These are phyloP conservation scores for Cladosporium sp. DNA, from an alignment of 2,329 filamentous ascomycete species.

Conservation along the genomic window DNA sequence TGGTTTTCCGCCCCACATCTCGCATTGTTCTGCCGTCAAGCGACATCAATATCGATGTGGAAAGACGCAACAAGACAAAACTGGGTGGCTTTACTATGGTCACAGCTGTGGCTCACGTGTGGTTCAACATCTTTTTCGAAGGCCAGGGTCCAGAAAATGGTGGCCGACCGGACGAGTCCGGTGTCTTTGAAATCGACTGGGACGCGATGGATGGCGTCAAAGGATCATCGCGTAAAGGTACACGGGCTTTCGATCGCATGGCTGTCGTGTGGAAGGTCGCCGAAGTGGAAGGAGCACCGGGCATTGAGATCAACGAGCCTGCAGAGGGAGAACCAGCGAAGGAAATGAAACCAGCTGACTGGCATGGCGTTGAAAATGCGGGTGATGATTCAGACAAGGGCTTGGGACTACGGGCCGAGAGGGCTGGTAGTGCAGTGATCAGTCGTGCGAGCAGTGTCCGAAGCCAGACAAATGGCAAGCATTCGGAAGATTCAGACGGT, in stretches of 20 bases:
- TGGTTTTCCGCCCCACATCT: conserved; percentile 72
- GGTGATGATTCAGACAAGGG: conserved; percentile 53
- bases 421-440: conserved; percentile 64
- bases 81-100: conserved; percentile 83
- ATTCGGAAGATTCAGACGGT: conserved; percentile 6
- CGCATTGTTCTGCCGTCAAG: conserved; percentile 73
- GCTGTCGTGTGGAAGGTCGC: conserved; percentile 77
- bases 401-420: conserved; percentile 67
- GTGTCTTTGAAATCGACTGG: conserved; percentile 71
- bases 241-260: conserved; percentile 75
- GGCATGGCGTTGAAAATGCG: conserved; percentile 60
- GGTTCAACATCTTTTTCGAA: conserved; percentile 96
- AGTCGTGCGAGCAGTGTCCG: conserved; percentile 71
- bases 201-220: conserved; percentile 91
- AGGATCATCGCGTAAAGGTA: conserved; percentile 79
- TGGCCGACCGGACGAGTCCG: conserved; percentile 67
- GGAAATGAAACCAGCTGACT: conserved; percentile 70
- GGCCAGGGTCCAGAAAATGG: conserved; percentile 69
- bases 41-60: conserved; percentile 87
- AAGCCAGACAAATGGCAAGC: neutral
- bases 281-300: conserved; percentile 26
- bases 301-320: conserved; percentile 59
- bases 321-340: conserved; percentile 66
- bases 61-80: conserved; percentile 76
- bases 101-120: conserved; percentile 88